Base-by-base conservation (phyloP, 2,329 filamentous ascomycete species). In the Hypoxylon sp. region DNA sequence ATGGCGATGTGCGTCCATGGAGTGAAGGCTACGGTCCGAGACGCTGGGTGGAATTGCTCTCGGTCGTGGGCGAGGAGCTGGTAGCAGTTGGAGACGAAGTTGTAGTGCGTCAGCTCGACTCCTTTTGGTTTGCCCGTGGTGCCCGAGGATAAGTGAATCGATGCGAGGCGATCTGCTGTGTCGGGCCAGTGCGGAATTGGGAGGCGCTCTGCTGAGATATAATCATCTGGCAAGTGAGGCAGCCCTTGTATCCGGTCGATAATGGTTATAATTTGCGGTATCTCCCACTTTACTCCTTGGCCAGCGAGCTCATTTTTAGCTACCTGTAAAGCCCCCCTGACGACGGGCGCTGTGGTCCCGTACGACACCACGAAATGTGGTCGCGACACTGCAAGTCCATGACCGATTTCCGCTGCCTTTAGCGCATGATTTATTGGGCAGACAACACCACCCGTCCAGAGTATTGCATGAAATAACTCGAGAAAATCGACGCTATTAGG, bases 401-500 rank as follows among this genome's bases (percentile, higher is more conserved):
- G 81, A 1, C 79, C 78, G n/a, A 82, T 80, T 64, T 82, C 81
- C 0, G 74, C 61, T 6, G 79, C 67, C 58, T 80, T 81, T 5
- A 82, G 69, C 2, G 78, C 80, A 68, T 80, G 74, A 50, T 82
- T 83, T 32, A 82, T 77, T 1, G 81, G 80, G 56, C 80, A 82
- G 6, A 79, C 74, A 2, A 78, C 74, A 5, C 80, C 80, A 39
- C 81, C 80, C 0, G 78, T 79, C 81, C 80, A 82, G 11, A 82
- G 70, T 5, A 83, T 74, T 3, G 81, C 78, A 55, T 83, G 82
- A 19, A 81, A 79, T 4, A 80, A 67, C 62, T 84, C 82, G 1
- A 84, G 73, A 59, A 81, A 83, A 11, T 83, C 82, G 31, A 83
- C 81, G 46, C 80, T 82, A 68, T 83, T 84, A 4, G 82, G 82